A percentile compares a stretch with the other conserved stretches of the same genome.
These are phyloP conservation scores for Dimocarpus longan DNA, from an alignment of 345 rosid genomes.

Conservation along the genomic window DNA sequence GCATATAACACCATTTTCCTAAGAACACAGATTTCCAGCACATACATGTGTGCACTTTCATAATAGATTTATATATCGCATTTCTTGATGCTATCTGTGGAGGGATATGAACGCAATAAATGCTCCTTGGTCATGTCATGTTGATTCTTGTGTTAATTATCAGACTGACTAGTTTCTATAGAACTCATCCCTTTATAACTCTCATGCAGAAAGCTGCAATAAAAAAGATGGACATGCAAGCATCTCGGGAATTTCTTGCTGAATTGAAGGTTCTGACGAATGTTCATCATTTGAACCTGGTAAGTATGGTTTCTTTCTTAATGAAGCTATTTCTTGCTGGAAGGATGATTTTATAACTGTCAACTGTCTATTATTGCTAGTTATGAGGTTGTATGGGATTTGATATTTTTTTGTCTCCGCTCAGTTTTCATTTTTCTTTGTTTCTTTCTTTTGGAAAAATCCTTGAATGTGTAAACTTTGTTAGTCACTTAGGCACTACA, in stretches of 20 bases:
- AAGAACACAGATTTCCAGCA: not conserved
- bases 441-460: not conserved
- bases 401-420: not conserved
- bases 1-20: not conserved
- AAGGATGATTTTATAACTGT: not conserved
- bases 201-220: conserved; percentile 87
- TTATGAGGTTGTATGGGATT: not conserved
- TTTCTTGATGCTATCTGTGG: not conserved
- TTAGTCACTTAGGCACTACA: not conserved
- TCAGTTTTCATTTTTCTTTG: not conserved
- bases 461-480: not conserved
- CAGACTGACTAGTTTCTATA: not conserved
- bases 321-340: not conserved
- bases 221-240: conserved; percentile 99
- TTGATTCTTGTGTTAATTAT: conserved; percentile 17
- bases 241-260: conserved; percentile 89
- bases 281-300: conserved; percentile 97
- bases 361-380: not conserved
- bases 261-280: conserved; percentile 87
- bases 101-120: not conserved
- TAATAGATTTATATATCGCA: not conserved
- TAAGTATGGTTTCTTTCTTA: conserved; percentile 32
- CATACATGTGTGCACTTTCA: not conserved
- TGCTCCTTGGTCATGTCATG: not conserved
- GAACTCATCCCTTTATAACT: not conserved